A percentile compares a stretch with the other conserved stretches of the same genome.
Conservation (phyloP, 2,329 filamentous ascomycete species). For the Neonectria ditissima region DNA sequence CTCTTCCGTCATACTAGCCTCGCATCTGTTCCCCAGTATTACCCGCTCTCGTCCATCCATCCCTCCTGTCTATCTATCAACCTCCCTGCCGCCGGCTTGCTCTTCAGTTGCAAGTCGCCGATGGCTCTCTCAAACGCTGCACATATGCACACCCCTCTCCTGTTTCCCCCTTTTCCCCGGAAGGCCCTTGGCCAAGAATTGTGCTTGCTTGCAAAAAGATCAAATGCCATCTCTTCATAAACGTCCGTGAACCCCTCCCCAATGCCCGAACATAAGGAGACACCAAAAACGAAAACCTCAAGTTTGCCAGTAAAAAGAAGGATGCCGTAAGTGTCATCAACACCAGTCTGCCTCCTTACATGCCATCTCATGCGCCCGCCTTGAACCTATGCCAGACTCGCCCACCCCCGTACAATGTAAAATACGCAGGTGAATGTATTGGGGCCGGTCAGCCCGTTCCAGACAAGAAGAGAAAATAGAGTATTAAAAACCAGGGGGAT, state of each 20-base stretch:
- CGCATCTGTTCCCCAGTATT: slow-evolving; percentile 47
- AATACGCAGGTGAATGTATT: slow-evolving; percentile 34
- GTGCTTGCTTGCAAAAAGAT: slow-evolving; percentile 31
- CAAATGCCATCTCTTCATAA: slow-evolving; percentile 48
- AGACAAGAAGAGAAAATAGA: slow-evolving; percentile 37
- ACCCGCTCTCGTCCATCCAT: slow-evolving; percentile 37
- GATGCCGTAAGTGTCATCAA: slow-evolving; percentile 48
- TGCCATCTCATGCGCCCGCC: slow-evolving; percentile 42
- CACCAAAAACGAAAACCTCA: slow-evolving; percentile 42
- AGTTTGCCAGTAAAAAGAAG: slow-evolving; percentile 42
- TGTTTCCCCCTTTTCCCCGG: slow-evolving; percentile 22
- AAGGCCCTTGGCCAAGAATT: slow-evolving; percentile 19
- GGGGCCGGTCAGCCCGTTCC: slow-evolving; percentile 38
- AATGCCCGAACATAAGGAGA: slow-evolving; percentile 41
- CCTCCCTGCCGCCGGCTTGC: slow-evolving; percentile 2
- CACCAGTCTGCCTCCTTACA: slow-evolving; percentile 41
- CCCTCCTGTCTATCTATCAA: slow-evolving; percentile 30
- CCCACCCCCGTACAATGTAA: slow-evolving; percentile 39
- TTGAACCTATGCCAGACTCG: slow-evolving; percentile 42
- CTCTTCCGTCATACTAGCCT: slow-evolving; percentile 41
- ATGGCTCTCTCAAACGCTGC: slow-evolving; percentile 37
- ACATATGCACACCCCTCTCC: slow-evolving; percentile 30
- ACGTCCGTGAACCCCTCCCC: slow-evolving; percentile 42
- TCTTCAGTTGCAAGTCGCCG: slow-evolving; percentile 26
- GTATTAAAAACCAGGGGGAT: slow-evolving; percentile 31